Evolutionary conservation across 1,284 basidiomycete species (phyloP).

Genomic region (Tilletia walkeri): DNA sequence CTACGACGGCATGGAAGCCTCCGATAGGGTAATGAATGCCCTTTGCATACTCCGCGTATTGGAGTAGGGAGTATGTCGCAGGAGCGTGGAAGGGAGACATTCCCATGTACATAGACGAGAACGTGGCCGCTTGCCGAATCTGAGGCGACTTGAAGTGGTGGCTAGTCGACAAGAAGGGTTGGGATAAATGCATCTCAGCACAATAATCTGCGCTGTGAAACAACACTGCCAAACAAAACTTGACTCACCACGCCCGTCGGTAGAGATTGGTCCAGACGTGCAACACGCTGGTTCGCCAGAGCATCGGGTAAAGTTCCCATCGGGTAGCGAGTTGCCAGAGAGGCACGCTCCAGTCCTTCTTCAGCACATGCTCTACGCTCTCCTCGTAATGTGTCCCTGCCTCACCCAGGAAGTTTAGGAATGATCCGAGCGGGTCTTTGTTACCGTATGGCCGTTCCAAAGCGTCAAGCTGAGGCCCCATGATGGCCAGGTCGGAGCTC

Average conservation of each 20-base stretch:
- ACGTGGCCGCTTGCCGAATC: conserved; percentile 45
- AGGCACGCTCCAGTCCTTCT: conserved; percentile 57
- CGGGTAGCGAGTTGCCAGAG: conserved; percentile 57
- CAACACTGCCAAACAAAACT: conserved; percentile 19
- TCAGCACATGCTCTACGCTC: conserved; percentile 58
- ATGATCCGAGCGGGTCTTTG: conserved; percentile 48
- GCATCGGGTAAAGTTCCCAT: conserved; percentile 58
- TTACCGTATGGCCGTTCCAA: conserved; percentile 61
- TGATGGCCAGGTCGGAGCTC: conserved; percentile 58
- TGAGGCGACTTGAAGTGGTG: conserved; percentile 60
- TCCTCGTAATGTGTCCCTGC: conserved; percentile 59
- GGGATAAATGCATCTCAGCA: too few species aligned
- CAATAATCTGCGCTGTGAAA: too few species aligned
- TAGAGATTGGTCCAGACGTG: conserved; percentile 48
- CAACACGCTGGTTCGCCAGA: conserved; percentile 42
- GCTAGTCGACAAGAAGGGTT: not conserved
- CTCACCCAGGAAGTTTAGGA: conserved; percentile 57
- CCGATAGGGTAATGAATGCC: conserved; percentile 63
- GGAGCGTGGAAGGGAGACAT: conserved; percentile 62
- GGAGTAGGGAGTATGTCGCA: conserved; percentile 61
- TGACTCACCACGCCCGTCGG: conserved; percentile 55
- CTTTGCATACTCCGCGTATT: conserved; percentile 62
- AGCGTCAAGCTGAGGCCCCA: conserved; percentile 59
- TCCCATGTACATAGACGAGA: conserved; percentile 52
- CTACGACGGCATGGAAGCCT: conserved; percentile 60